Conservation (phyloP, 768 basidiomycete genomes). For the Tephrocybe sp. region DNA sequence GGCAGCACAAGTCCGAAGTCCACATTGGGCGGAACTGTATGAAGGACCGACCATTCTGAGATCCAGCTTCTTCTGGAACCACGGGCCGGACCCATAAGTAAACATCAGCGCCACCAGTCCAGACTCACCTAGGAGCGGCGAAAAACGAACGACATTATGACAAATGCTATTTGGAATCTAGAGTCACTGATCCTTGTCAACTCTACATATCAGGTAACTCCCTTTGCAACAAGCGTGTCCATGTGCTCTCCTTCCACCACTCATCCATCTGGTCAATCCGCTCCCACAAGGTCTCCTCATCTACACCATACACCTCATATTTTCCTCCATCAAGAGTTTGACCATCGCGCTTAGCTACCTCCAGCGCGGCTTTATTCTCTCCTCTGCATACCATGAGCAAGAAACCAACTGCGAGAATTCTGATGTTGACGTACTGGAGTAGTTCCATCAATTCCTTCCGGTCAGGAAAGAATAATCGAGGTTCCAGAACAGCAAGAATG, state of each 20-base stretch:
- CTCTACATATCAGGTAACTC: constrained; percentile 78
- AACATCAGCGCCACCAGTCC: background rate
- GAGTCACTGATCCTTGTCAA: background rate
- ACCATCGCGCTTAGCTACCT: constrained; percentile 78
- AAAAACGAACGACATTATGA: too few relatives aligned
- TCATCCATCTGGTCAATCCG: constrained; percentile 80
- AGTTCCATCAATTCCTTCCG: constrained; percentile 74
- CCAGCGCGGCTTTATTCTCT: constrained; percentile 78
- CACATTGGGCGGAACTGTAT: too few relatives aligned
- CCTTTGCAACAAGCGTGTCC: constrained; percentile 77
- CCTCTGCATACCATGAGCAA: constrained; percentile 47
- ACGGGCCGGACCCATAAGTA: background rate
- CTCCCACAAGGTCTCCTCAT: constrained; percentile 86
- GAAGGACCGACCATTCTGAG: background rate
- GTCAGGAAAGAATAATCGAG: constrained; percentile 88
- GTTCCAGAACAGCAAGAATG: constrained; percentile 79
- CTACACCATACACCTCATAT: constrained; percentile 85
- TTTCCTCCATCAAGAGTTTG: constrained; percentile 63
- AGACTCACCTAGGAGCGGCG: constrained; percentile 2
- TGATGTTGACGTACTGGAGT: constrained; percentile 51
- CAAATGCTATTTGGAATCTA: constrained; percentile 12
- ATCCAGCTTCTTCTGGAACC: background rate
- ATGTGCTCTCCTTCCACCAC: constrained; percentile 93
- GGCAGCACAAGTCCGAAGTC: background rate
- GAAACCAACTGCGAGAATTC: constrained; percentile 3